A percentile compares a stretch with the other conserved stretches of the same genome.
Conservation (phyloP, 1,139 yeast species). For the Debaryomyces sp. region DNA sequence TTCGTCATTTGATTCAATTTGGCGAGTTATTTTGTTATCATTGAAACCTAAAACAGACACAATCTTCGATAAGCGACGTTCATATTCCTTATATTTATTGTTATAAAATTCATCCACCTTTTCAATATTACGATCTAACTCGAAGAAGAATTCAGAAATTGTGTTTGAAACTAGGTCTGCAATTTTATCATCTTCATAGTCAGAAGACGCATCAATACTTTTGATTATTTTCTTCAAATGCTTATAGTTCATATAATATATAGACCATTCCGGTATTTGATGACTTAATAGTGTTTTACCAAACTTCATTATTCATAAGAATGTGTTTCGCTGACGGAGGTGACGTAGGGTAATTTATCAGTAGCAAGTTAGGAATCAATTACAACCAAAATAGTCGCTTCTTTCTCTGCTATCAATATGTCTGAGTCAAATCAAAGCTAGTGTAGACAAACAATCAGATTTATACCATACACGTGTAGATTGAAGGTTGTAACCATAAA, state of each 20-base stretch:
- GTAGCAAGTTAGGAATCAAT: not conserved
- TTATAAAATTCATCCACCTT: conserved; percentile 80
- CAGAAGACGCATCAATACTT: conserved; percentile 31
- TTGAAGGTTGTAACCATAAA: not conserved
- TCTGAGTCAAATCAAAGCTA: not conserved
- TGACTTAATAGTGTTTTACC: conserved; percentile 80
- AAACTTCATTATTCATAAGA: conserved; percentile 62
- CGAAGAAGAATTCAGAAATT: conserved; percentile 71
- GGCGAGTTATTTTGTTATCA: conserved; percentile 29
- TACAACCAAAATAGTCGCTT: not conserved
- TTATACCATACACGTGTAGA: conserved; percentile 6
- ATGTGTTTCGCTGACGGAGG: not conserved
- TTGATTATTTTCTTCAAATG: conserved; percentile 80
- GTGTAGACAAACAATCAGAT: not conserved
- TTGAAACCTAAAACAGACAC: conserved; percentile 34
- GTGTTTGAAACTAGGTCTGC: conserved; percentile 33
- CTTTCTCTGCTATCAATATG: not conserved
- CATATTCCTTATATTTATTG: conserved; percentile 71
- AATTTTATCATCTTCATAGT: conserved; percentile 31
- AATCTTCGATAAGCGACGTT: conserved; percentile 62
- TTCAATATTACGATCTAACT: conserved; percentile 80
- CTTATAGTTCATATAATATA: conserved; percentile 83
- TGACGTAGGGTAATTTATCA: not conserved
- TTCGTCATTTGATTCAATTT: conserved; percentile 57
- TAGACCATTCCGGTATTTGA: conserved; percentile 93